These are phyloP conservation scores for Gynochthodes officinalis DNA, from an alignment of 257 asterid genomes.

Conservation along the genomic window DNA sequence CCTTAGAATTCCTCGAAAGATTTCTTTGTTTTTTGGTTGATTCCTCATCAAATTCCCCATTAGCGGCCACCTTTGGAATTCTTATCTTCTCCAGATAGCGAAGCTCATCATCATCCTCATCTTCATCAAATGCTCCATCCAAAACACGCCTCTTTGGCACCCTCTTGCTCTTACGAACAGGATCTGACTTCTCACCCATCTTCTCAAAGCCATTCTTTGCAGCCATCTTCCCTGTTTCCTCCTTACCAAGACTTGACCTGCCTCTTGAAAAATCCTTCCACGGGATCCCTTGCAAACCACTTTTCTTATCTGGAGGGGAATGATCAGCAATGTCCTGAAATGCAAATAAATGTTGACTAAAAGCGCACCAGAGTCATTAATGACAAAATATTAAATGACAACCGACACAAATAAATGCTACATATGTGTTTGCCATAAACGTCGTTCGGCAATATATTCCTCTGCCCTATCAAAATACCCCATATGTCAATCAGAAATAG, in stretches of 20 bases:
- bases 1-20: slow-evolving; percentile 32
- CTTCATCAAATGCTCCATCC: slow-evolving; percentile 75
- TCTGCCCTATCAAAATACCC: slow-evolving; percentile 14
- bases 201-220: slow-evolving; percentile 41
- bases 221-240: slow-evolving; percentile 44
- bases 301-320: slow-evolving; percentile 49
- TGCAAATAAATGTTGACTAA: slow-evolving; percentile 18
- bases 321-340: slow-evolving; percentile 58
- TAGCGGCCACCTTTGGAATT: slow-evolving; percentile 49
- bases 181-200: slow-evolving; percentile 58
- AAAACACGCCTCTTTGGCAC: slow-evolving; percentile 70
- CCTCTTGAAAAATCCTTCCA: slow-evolving; percentile 61
- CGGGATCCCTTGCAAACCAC: slow-evolving; percentile 50
- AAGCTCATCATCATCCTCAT: slow-evolving; percentile 81
- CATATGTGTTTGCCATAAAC: slow-evolving; percentile 31
- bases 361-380: slow-evolving; percentile 15
- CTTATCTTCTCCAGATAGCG: slow-evolving; percentile 85
- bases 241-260: slow-evolving; percentile 46
- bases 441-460: slow-evolving; percentile 7
- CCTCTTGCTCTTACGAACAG: slow-evolving; percentile 87
- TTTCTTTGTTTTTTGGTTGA: slow-evolving; percentile 37
- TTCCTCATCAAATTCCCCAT: slow-evolving; percentile 51
- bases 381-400: slow-evolving; percentile 18
- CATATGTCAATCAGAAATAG: slow-evolving; percentile 1
- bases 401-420: slow-evolving; percentile 28